Percentiles rank a stretch among this genome's conserved stretches.
Conservation (phyloP, 2,329 filamentous ascomycete genomes). For the Phialemoniopsis sp. region DNA sequence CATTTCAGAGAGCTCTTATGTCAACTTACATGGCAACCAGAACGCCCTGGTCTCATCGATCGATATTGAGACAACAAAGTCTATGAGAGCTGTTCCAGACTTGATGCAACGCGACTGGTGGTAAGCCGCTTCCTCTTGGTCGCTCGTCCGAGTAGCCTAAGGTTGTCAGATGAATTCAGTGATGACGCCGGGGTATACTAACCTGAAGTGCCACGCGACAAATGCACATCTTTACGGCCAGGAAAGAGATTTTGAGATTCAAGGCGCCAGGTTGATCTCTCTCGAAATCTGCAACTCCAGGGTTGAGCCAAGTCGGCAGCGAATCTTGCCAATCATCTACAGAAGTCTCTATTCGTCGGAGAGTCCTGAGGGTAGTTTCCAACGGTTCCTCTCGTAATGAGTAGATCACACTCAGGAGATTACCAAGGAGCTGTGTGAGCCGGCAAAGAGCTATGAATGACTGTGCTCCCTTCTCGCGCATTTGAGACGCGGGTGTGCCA, state of each 20-base stretch:
- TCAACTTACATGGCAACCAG: slow-evolving; percentile 3
- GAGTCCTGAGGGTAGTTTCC: no score
- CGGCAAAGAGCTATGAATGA: slow-evolving; percentile 40
- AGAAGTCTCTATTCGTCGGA: no score
- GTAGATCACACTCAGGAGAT: slow-evolving; percentile 17
- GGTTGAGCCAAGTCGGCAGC: slow-evolving; percentile 9
- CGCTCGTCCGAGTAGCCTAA: slow-evolving; percentile 14
- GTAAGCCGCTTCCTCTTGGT: slow-evolving; percentile 1
- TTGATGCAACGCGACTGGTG: slow-evolving; percentile 1
- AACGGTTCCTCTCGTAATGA: no score
- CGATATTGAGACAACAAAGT: slow-evolving; percentile 2
- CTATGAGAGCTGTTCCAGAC: slow-evolving; percentile 1
- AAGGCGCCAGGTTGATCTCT: slow-evolving; percentile 45
- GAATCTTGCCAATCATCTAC: no score
- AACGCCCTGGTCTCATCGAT: slow-evolving; percentile 1
- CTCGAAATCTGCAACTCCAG: slow-evolving; percentile 31
- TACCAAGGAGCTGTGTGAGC: slow-evolving; percentile 35
- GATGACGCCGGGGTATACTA: slow-evolving; percentile 17
- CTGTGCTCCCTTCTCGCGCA: neutral
- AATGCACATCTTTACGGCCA: slow-evolving; percentile 41
- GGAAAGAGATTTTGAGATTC: slow-evolving; percentile 46
- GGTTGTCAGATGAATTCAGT: slow-evolving; percentile 22
- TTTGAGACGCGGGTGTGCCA: neutral
- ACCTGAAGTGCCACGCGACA: slow-evolving; percentile 41
- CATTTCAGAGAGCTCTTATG: neutral